A percentile compares a stretch with the other conserved stretches of the same genome.
phyloP scores from a whole-genome alignment of 2,329 filamentous ascomycete species.

The Fusarium pseudoanthophilum region DNA sequence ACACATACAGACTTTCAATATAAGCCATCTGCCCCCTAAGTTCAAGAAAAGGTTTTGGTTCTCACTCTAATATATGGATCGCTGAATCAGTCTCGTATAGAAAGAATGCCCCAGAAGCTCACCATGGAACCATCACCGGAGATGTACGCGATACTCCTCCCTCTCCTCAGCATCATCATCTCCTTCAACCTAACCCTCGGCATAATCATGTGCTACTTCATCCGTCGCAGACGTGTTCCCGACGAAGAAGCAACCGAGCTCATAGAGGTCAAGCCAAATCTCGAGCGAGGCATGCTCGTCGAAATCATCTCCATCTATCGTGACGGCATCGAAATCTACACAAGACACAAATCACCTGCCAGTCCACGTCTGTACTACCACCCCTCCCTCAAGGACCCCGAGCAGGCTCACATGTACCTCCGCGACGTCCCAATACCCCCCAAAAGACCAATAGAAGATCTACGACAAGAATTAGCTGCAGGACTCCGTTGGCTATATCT shows the following conservation, averaged over 20 bases:
- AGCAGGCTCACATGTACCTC: not conserved
- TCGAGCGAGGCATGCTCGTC: conserved; percentile 17
- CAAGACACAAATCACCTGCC: not conserved
- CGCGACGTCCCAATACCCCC: not conserved
- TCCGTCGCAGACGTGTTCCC: not conserved
- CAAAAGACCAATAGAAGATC: not conserved
- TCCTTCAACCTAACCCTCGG: not conserved
- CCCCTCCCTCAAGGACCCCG: not conserved
- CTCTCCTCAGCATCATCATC: not conserved
- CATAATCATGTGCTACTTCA: not conserved
- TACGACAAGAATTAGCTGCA: not conserved
- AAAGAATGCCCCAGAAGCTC: too few species aligned
- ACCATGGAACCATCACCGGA: not conserved
- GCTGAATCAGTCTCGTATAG: not conserved
- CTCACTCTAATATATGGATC: not conserved
- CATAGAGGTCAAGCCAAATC: not conserved
- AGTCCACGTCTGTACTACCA: conserved; percentile 1
- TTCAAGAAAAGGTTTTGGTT: not conserved
- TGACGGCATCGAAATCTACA: conserved; percentile 12
- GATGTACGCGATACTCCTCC: not conserved
- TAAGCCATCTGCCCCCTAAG: not conserved
- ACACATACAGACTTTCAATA: not conserved
- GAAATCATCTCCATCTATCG: conserved; percentile 8
- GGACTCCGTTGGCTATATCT: not conserved
- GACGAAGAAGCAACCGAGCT: not conserved